Evolutionary conservation across 257 asterid genomes (phyloP), one percentile per base, ranked within the genome.

Genomic region (Petunia axillaris): DNA sequence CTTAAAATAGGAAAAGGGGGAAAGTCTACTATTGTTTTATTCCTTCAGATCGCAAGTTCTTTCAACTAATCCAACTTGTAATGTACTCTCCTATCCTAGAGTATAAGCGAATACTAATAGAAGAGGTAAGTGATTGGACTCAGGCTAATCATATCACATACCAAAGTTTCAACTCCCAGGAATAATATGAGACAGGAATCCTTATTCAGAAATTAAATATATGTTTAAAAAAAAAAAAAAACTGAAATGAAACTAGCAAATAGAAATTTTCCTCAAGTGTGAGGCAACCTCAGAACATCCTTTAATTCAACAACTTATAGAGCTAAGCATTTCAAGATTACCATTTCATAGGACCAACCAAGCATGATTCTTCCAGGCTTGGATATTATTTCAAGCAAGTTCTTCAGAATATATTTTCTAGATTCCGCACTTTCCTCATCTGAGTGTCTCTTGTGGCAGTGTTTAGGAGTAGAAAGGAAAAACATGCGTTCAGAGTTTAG

Each of bases 361-460:
- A 25, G 48, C 25, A 14, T 57, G n/a, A 15, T 57, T 48, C 60
- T 10, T 48, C 11, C 60, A 2, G 44, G 77, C 25, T 35, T 13
- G 62, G 10, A 8, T 50, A 36, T 35, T 14, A 25, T 50, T 73
- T 35, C 35, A 39, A 38, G 9, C 4, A 38, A 70, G 37, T 70
- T 25, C 77, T 25, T 46, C 77, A 73, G 1, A 73, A 50, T 46
- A 77, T 43, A 55, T 41, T 59, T 58, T 25, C 38, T 50, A 43
- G 15, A 35, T 35, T 73, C 46, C 25, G 81, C 73, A 25, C 38
- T 58, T 77, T 8, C 10, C 80, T 35, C 80, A 16, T n/a, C 66
- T 11, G 70, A 2, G 54, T 46, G 38, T 76, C 46, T 40, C 55
- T 4, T 36, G 46, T 44, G 36, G 44, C 25, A 35, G 35, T 35